phyloP scores from a whole-genome alignment of 805 yeast species.

The Metschnikowia kofuensis region DNA sequence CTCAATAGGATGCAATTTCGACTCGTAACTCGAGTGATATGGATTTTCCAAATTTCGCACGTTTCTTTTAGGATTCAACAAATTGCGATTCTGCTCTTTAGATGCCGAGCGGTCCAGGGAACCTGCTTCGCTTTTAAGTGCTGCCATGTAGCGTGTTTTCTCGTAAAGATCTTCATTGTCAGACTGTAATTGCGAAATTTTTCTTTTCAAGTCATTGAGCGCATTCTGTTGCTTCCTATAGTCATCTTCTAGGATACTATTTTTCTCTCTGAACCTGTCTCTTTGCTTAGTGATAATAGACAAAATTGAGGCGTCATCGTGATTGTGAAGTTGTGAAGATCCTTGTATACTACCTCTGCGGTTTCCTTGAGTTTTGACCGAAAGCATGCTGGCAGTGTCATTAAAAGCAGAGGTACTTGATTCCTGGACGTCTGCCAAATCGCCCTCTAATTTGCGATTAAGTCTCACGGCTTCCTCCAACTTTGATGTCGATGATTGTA shows the following conservation, averaged over 20 bases:
- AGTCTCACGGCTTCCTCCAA: conserved; percentile 41
- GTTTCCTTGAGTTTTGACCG: conserved; percentile 46
- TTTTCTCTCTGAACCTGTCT: conserved; percentile 84
- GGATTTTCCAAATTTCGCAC: conserved; percentile 49
- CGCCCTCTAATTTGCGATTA: conserved; percentile 69
- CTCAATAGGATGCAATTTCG: conserved; percentile 78
- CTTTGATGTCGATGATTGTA: conserved; percentile 35
- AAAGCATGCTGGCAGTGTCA: conserved; percentile 66
- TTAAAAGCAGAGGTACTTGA: conserved; percentile 36
- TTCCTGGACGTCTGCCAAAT: conserved; percentile 59
- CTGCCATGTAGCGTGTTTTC: conserved; percentile 63
- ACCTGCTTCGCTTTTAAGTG: conserved; percentile 31
- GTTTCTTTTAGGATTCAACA: conserved; percentile 32
- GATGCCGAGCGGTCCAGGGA: background rate
- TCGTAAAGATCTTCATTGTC: conserved; percentile 83
- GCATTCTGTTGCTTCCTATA: conserved; percentile 53
- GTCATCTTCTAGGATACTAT: conserved; percentile 81
- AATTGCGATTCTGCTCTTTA: conserved; percentile 7
- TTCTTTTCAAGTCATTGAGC: conserved; percentile 60
- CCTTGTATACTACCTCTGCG: conserved; percentile 16
- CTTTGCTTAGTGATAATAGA: conserved; percentile 93
- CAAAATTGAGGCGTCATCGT: conserved; percentile 51
- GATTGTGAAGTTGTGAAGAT: conserved; percentile 37
- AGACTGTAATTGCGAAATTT: conserved; percentile 57
- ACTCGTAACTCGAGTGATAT: conserved; percentile 66